Evolutionary conservation across 257 asterid genomes (phyloP).

Genomic region (Pogostemon cablin): DNA sequence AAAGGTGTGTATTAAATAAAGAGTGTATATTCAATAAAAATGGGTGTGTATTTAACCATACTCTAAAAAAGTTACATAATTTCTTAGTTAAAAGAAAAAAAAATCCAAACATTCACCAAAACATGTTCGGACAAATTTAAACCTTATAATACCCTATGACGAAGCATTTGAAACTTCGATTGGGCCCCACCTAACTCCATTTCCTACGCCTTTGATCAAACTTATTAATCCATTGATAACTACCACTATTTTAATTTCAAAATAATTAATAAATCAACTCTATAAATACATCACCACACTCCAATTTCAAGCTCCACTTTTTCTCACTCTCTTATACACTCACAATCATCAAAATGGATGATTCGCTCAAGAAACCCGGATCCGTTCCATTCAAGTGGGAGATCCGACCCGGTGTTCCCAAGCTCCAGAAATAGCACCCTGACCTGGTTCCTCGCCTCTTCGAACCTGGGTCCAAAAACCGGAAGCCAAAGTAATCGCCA

Average conservation of each 20-base stretch:
- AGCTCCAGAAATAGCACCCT: too few species aligned
- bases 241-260: slow-evolving; percentile 16
- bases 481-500: slow-evolving; percentile 25
- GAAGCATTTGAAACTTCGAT: slow-evolving; percentile 25
- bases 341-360: slow-evolving; percentile 50
- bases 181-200: slow-evolving; percentile 50
- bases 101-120: background rate
- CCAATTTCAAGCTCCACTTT: slow-evolving; percentile 6
- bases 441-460: slow-evolving; percentile 23
- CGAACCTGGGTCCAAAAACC: slow-evolving; percentile 17
- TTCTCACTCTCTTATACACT: background rate
- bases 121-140: background rate
- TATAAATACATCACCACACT: slow-evolving; percentile 21
- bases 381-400: too few species aligned
- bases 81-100: too few species aligned
- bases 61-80: too few species aligned
- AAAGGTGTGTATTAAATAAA: too few species aligned
- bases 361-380: slow-evolving; percentile 68
- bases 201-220: slow-evolving; percentile 68
- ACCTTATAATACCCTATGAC: slow-evolving; percentile 27
- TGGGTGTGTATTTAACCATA: too few species aligned
- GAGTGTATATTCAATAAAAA: too few species aligned
- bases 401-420: slow-evolving; percentile 87
- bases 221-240: slow-evolving; percentile 30
- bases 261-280: background rate